Base-by-base conservation (phyloP, 371 early-diverging fungal genomes). In the Syncephalastrum racemosum region DNA sequence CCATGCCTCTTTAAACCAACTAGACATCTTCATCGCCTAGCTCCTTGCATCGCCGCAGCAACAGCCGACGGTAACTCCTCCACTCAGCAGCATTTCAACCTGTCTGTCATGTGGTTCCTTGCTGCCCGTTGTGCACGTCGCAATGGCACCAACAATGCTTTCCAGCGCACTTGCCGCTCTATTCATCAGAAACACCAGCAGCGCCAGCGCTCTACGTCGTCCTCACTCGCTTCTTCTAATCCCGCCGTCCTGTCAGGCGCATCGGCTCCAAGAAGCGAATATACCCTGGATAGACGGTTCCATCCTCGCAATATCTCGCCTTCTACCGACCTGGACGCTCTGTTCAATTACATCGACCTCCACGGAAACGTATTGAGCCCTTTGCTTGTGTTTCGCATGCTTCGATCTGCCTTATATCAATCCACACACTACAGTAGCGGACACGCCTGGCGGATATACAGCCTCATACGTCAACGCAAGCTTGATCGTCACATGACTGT, bases 391-490 rank as follows among this genome's bases (percentile, higher is more conserved):
- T 76, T 72, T 58, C 64, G 59, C 46, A 58, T 64, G 23, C 46
- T 76, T 20, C 50, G 73, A 39, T 54, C 62, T 13, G 67, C 66
- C 19, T 59, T 76, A 25, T 76, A 76, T 40, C 61, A 64, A 46
- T 60, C 57, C 39, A 46, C 49, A 20, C 54, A 54, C 8, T 59
- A 73, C 27, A 53, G 64, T 39, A 20, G 55, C 1, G 56, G 56
- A 8, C 46, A 60, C 20, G 68, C 75, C 24, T 78, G 75, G 75
- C 43, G 56, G 42, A 68, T 78, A 22, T 78, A 68, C 40, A 42
- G 68, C 24, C 51, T 44, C n/a, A 74, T 78, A 69, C 41, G 62
- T 12, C 45, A 67, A 27, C 56, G 54, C 16, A 25, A 56, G 1
- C 69, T 75, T 7, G 58, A 67, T 7, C 46, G 53, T 18, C 46